Conservation (phyloP, 225 moss, liverwort and hornwort species). For the Polytrichum formosum region DNA sequence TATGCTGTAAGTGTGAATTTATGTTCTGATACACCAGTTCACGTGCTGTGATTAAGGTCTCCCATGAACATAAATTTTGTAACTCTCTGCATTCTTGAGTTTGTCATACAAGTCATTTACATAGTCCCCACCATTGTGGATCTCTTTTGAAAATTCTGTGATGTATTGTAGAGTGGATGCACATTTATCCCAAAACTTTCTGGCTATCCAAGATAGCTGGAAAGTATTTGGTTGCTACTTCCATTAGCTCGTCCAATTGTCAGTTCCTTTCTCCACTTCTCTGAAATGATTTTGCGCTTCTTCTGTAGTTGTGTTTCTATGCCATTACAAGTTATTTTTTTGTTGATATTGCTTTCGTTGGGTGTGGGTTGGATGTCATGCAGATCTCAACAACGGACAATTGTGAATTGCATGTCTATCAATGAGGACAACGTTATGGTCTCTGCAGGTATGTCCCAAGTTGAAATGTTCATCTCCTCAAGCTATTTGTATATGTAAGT, state of each 20-base stretch:
- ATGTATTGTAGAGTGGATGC: no score
- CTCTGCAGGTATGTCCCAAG: constrained; percentile 70
- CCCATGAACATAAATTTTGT: neutral
- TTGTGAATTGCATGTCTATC: constrained; percentile 98
- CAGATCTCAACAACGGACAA: constrained; percentile 99
- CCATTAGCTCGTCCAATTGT: no score
- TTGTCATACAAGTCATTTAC: neutral
- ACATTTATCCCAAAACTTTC: no score
- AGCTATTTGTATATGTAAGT: neutral
- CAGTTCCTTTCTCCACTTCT: no score
- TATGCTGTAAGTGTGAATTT: constrained; percentile 72
- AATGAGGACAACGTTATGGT: constrained; percentile 98
- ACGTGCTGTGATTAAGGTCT: no score
- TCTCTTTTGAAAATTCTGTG: no score
- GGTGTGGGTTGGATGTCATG: constrained; percentile 5
- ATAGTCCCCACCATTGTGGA: no score
- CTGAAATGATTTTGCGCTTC: no score
- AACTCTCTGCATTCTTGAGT: neutral
- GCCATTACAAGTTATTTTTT: neutral
- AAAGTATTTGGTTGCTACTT: no score
- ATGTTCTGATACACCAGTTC: no score
- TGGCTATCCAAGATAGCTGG: no score
- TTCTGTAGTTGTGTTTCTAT: no score
- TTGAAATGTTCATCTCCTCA: neutral
- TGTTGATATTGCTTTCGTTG: neutral